Evolutionary conservation across 2,329 filamentous ascomycete species (phyloP), one percentile per base, ranked within the genome.

Genomic region (Chalaropsis thielavioides): DNA sequence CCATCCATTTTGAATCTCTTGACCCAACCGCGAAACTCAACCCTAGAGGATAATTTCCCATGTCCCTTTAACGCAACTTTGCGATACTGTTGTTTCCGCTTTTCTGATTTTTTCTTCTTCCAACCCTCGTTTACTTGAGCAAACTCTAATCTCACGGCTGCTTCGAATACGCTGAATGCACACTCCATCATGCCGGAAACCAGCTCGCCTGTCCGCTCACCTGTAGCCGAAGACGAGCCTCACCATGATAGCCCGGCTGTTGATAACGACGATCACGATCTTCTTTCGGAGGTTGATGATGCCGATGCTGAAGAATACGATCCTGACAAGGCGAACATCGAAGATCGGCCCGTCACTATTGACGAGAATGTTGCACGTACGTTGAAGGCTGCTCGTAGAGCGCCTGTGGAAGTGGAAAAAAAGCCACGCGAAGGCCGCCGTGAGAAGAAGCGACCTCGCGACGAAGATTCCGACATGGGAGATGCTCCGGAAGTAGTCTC

Each of bases 341-440:
- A 85, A 71, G 80, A 85, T 71, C 78, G 82, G 27, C 83, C 83
- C 0, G 78, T 85, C n/a, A 82, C 84, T 35, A 86, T 87, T 68
- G 85, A 87, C 70, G 84, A 87, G 70, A 83, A 86, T 68, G 79
- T 83, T 64, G 83, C 83, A 6, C 80, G 80, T 65, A 84, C 83
- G 2, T 74, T 87, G 40, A 87, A 87, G 72, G 83, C 83, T 0
- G 79, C 79, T n/a, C 86, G 84, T 74, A 76, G 83, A 66, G 87
- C 86, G 76, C 82, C 89, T 66, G 72, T 79, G 8, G 85, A 85
- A 62, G 83, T 81, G 61, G 75, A 79, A 54, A 89, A 88, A 75
- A 94, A 90, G 76, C 87, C 89, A 63, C 85, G 87, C 73, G 87
- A 85, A 71, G 85, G 83, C n/a, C 80, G 84, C 62, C 80, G 86